These are phyloP conservation scores for Eucalyptus sp. DNA, from an alignment of 345 rosid species.

Conservation along the genomic window DNA sequence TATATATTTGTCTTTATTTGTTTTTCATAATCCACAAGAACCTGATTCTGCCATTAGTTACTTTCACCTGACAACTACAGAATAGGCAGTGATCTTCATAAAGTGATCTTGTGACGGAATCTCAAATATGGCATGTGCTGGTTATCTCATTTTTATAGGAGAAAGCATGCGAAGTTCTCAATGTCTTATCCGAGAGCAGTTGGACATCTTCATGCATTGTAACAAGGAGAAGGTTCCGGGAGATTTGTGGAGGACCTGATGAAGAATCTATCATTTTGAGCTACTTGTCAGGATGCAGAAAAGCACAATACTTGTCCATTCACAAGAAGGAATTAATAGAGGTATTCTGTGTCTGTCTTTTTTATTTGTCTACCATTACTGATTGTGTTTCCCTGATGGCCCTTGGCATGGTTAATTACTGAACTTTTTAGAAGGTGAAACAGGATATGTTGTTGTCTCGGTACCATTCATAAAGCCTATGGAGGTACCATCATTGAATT, in stretches of 20 bases:
- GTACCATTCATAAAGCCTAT: neutral
- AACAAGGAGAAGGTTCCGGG: slow-evolving; percentile 48
- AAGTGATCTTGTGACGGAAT: neutral
- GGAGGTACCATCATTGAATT: neutral
- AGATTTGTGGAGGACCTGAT: slow-evolving; percentile 42
- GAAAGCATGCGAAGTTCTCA: slow-evolving; percentile 29
- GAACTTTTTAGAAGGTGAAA: neutral
- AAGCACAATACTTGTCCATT: slow-evolving; percentile 41
- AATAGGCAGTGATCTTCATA: neutral
- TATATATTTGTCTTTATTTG: neutral
- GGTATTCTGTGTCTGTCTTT: slow-evolving; percentile 16
- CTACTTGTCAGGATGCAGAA: slow-evolving; percentile 50
- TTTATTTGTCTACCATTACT: neutral
- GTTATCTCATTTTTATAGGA: slow-evolving; percentile 23
- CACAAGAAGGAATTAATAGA: slow-evolving; percentile 49
- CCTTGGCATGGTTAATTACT: neutral
- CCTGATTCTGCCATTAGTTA: neutral
- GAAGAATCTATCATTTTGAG: slow-evolving; percentile 68
- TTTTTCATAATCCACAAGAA: neutral
- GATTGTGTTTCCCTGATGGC: neutral
- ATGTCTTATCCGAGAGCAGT: slow-evolving; percentile 32
- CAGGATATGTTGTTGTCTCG: neutral
- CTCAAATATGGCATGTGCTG: neutral
- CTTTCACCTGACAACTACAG: neutral
- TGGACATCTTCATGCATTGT: slow-evolving; percentile 60